phyloP scores from a whole-genome alignment of 306 rosid genomes.

The Prinsepia uniflora region DNA sequence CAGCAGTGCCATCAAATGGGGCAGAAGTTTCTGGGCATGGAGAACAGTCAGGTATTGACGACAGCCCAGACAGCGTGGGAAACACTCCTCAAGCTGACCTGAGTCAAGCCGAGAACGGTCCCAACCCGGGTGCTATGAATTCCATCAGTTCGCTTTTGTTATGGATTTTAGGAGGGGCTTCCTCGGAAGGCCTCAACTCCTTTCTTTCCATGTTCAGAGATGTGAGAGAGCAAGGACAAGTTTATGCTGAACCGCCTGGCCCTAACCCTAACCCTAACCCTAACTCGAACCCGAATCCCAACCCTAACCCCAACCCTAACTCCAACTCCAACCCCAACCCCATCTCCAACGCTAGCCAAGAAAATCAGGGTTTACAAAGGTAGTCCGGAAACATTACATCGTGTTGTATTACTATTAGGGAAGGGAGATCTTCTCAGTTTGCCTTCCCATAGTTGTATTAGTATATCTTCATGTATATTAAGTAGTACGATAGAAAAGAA shows the following conservation, averaged over 20 bases:
- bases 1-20: slow-evolving; percentile 36
- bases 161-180: slow-evolving; percentile 90
- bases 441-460: neutral
- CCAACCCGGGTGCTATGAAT: slow-evolving; percentile 67
- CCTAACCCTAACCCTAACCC: slow-evolving; percentile 47
- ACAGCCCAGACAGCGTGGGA: slow-evolving; percentile 33
- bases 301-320: slow-evolving; percentile 43
- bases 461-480: slow-evolving; percentile 7
- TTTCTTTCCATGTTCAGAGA: slow-evolving; percentile 90
- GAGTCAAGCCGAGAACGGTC: slow-evolving; percentile 59
- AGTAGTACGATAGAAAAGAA: slow-evolving; percentile 2
- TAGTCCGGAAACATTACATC: slow-evolving; percentile 25
- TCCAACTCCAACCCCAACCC: slow-evolving; percentile 47
- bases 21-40: slow-evolving; percentile 38
- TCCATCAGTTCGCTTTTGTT: slow-evolving; percentile 80
- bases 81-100: slow-evolving; percentile 53
- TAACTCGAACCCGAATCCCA: slow-evolving; percentile 30
- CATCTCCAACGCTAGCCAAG: slow-evolving; percentile 41
- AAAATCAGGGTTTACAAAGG: slow-evolving; percentile 36
- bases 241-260: slow-evolving; percentile 48
- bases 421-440: neutral
- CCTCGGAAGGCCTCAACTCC: slow-evolving; percentile 85
- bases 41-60: slow-evolving; percentile 46
- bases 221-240: slow-evolving; percentile 79
- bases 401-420: neutral